Evolutionary conservation across 2,329 filamentous ascomycete genomes (phyloP).

Genomic region (Penicillium griseofulvum): DNA sequence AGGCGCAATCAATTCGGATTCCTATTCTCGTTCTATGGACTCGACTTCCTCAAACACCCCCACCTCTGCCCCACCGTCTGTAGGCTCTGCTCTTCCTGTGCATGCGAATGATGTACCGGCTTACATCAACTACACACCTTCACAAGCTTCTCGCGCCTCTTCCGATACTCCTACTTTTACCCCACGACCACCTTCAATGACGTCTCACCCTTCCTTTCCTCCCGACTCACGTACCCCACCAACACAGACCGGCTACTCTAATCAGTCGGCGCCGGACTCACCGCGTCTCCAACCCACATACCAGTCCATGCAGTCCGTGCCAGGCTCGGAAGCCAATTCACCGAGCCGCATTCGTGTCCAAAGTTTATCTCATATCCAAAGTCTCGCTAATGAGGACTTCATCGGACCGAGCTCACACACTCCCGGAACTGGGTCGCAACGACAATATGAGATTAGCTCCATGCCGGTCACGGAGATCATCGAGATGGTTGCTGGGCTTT

Average conservation of each 20-base stretch:
- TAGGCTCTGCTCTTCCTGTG: conserved; percentile 30
- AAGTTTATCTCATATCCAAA: conserved; percentile 87
- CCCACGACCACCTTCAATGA: conserved; percentile 48
- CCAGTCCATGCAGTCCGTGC: conserved; percentile 44
- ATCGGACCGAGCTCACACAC: conserved; percentile 52
- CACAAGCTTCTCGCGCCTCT: conserved; percentile 22
- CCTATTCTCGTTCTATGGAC: conserved; percentile 26
- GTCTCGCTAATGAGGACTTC: conserved; percentile 75
- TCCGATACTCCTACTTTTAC: conserved; percentile 19
- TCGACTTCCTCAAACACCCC: conserved; percentile 29
- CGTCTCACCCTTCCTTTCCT: conserved; percentile 39
- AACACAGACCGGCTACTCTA: conserved; percentile 21
- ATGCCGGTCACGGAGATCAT: conserved; percentile 98
- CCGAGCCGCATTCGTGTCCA: conserved; percentile 72
- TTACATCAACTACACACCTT: conserved; percentile 32
- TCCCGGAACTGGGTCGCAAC: conserved; percentile 48
- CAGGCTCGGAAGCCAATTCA: conserved; percentile 45
- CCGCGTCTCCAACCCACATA: conserved; percentile 47
- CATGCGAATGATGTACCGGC: conserved; percentile 35
- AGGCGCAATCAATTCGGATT: conserved; percentile 44
- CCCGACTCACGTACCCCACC: conserved; percentile 23
- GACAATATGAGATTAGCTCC: conserved; percentile 87
- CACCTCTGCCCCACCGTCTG: conserved; percentile 40
- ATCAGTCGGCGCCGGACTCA: conserved; percentile 44
- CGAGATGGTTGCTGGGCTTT: conserved; percentile 94